Evolutionary conservation across 345 rosid genomes (phyloP).

Genomic region (Syzygium jambos): DNA sequence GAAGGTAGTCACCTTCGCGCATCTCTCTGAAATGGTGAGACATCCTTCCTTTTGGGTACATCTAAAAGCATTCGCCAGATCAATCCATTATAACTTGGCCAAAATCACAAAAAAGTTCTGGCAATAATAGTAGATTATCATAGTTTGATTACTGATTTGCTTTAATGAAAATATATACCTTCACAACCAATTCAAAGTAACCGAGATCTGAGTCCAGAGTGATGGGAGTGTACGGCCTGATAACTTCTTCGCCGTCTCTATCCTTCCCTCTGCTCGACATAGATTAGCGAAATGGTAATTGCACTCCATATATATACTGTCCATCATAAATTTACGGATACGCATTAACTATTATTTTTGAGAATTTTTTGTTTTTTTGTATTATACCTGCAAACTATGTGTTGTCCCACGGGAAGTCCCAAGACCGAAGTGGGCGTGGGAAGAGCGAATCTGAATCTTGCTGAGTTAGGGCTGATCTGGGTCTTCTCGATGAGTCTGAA

Average conservation of each 20-base stretch:
- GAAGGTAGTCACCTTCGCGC: conserved; percentile 25
- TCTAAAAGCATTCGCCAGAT: conserved; percentile 8
- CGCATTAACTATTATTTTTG: neutral
- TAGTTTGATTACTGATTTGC: neutral
- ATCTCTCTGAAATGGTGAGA: conserved; percentile 46
- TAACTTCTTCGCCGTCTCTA: conserved; percentile 26
- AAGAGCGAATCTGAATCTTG: conserved; percentile 29
- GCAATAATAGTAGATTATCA: neutral
- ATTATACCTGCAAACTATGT: conserved; percentile 17
- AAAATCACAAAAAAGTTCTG: neutral
- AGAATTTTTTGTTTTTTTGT: neutral
- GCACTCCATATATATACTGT: too few species aligned
- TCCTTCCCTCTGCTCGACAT: conserved; percentile 27
- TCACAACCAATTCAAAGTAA: conserved; percentile 34
- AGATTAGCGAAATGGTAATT: neutral
- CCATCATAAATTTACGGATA: too few species aligned
- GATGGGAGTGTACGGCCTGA: conserved; percentile 43
- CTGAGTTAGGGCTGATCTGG: conserved; percentile 16
- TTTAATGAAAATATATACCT: conserved; percentile 8
- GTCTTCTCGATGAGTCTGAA: conserved; percentile 21
- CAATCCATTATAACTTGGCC: neutral
- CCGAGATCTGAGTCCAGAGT: conserved; percentile 45
- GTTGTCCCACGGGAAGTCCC: conserved; percentile 29
- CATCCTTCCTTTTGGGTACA: conserved; percentile 50
- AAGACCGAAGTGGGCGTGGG: conserved; percentile 11